Percentiles rank a stretch among this genome's conserved stretches.
These are phyloP conservation scores for Nannizziopsis barbatae DNA, from an alignment of 2,329 filamentous ascomycete genomes.

Conservation along the genomic window DNA sequence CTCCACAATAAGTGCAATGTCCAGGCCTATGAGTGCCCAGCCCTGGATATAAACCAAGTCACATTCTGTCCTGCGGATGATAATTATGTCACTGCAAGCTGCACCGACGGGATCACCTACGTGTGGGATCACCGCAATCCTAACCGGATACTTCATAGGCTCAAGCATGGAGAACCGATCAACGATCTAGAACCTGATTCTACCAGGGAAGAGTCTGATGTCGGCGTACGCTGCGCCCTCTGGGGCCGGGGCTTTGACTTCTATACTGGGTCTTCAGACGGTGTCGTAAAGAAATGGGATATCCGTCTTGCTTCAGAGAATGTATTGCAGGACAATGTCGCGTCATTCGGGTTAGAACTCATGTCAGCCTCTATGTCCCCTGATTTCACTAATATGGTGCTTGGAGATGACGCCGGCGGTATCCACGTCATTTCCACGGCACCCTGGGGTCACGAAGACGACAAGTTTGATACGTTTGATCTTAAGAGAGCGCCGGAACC, in stretches of 20 bases:
- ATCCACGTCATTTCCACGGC: conserved; percentile 41
- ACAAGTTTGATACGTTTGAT: conserved; percentile 21
- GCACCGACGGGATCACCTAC: conserved; percentile 49
- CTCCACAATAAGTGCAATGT: conserved; percentile 25
- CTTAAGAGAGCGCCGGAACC: conserved; percentile 14
- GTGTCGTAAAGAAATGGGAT: conserved; percentile 50
- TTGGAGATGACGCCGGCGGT: conserved; percentile 48
- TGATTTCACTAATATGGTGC: conserved; percentile 44
- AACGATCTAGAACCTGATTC: conserved; percentile 34
- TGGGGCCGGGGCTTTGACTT: conserved; percentile 46
- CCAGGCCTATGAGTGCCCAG: conserved; percentile 45
- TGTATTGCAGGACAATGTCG: conserved; percentile 42
- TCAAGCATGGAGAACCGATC: conserved; percentile 43
- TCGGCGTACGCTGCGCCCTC: conserved; percentile 47
- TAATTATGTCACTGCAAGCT: conserved; percentile 47
- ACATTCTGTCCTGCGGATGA: conserved; percentile 38
- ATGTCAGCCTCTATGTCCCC: conserved; percentile 48
- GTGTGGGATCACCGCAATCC: conserved; percentile 48
- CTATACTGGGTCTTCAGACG: conserved; percentile 52
- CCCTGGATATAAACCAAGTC: conserved; percentile 52
- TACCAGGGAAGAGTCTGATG: conserved; percentile 42
- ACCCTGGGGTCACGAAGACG: conserved; percentile 16
- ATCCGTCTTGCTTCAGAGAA: conserved; percentile 43
- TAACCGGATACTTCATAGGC: conserved; percentile 36
- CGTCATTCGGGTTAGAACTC: conserved; percentile 41